These are phyloP conservation scores for Circinella umbellata DNA, from an alignment of 371 early-diverging fungal species.

Conservation along the genomic window DNA sequence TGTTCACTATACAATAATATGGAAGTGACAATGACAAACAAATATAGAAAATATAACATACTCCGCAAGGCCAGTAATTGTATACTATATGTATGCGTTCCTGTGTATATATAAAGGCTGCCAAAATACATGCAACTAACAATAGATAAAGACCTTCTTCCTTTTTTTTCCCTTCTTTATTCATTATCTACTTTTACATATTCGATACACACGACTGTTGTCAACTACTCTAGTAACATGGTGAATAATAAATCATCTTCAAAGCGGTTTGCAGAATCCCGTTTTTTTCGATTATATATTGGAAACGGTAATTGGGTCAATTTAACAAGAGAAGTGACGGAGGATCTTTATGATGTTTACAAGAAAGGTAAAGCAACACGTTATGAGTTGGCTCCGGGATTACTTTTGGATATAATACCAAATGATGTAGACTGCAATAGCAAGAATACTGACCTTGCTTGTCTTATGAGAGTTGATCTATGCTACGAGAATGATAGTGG, in stretches of 20 bases:
- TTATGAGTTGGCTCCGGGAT: slow-evolving; percentile 35
- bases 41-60: background rate
- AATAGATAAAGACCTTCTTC: background rate
- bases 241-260: background rate
- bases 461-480: slow-evolving; percentile 50
- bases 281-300: slow-evolving; percentile 38
- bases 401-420: slow-evolving; percentile 46
- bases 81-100: background rate
- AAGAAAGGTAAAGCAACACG: slow-evolving; percentile 39
- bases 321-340: slow-evolving; percentile 34
- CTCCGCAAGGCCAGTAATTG: background rate
- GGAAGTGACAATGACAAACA: slow-evolving; percentile 6
- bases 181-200: background rate
- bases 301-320: slow-evolving; percentile 55
- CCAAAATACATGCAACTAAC: background rate
- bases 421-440: slow-evolving; percentile 53
- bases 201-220: background rate
- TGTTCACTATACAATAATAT: background rate
- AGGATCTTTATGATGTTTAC: slow-evolving; percentile 38
- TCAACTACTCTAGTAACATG: background rate
- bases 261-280: background rate
- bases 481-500: slow-evolving; percentile 21
- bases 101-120: background rate
- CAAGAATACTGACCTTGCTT: slow-evolving; percentile 44
- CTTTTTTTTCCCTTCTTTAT: background rate